Evolutionary conservation across 1,284 basidiomycete genomes (phyloP).

Genomic region (Pterulicium gracile): DNA sequence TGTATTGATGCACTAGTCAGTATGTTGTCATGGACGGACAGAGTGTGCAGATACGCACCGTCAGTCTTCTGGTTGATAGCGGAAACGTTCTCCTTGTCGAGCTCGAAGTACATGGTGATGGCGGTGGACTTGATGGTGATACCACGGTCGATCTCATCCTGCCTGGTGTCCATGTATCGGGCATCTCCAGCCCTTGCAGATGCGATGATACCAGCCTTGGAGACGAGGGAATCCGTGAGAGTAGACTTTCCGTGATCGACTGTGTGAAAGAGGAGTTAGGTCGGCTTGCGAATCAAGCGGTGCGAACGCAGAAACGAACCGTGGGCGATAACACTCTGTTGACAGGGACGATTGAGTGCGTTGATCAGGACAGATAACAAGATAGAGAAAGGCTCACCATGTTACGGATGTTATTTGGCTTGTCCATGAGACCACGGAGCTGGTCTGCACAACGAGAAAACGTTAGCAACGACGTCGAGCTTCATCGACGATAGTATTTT

Average conservation of each 20-base stretch:
- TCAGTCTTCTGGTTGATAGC: constrained; percentile 92
- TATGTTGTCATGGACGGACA: constrained; percentile 14
- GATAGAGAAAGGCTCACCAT: constrained; percentile 45
- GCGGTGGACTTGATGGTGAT: constrained; percentile 99
- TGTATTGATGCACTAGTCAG: constrained; percentile 25
- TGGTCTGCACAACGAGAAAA: constrained; percentile 45
- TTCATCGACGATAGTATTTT: constrained; percentile 10
- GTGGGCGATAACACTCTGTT: constrained; percentile 87
- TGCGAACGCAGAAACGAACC: constrained; percentile 34
- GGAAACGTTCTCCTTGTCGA: constrained; percentile 80
- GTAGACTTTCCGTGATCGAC: constrained; percentile 99
- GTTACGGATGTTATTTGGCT: constrained; percentile 90
- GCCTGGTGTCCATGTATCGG: constrained; percentile 97
- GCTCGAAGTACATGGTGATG: constrained; percentile 99
- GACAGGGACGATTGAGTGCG: background rate
- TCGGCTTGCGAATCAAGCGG: constrained; percentile 12
- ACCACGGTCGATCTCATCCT: constrained; percentile 99
- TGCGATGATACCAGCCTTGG: constrained; percentile 99
- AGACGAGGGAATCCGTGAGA: constrained; percentile 97
- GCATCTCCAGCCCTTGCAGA: constrained; percentile 91
- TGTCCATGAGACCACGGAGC: constrained; percentile 87
- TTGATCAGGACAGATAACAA: background rate
- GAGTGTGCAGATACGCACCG: constrained; percentile 33
- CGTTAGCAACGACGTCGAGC: constrained; percentile 6
- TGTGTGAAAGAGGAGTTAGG: too few relatives aligned